Conservation (phyloP, 2,329 filamentous ascomycete genomes). For the Teratosphaeria epicoccoides region DNA sequence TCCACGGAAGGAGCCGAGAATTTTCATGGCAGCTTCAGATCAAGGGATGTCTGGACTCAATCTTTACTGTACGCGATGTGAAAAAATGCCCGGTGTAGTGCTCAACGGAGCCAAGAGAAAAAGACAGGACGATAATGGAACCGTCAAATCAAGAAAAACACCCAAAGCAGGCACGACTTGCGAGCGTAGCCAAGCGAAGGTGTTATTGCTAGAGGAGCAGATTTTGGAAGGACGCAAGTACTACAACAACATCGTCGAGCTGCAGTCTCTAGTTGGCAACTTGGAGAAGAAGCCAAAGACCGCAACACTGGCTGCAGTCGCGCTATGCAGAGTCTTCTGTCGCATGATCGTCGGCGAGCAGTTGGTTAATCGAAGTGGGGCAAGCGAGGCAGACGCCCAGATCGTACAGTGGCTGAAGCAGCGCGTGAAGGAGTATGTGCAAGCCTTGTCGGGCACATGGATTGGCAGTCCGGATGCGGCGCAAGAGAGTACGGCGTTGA, state of each 20-base stretch:
- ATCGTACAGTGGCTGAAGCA: slow-evolving; percentile 71
- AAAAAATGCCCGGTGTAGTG: slow-evolving; percentile 27
- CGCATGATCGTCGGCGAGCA: slow-evolving; percentile 65
- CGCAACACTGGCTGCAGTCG: slow-evolving; percentile 54
- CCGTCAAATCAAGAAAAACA: slow-evolving; percentile 25
- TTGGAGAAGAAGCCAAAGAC: slow-evolving; percentile 44
- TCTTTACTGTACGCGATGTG: neutral
- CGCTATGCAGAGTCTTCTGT: slow-evolving; percentile 78
- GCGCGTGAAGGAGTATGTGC: slow-evolving; percentile 55
- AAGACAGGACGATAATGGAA: slow-evolving; percentile 22
- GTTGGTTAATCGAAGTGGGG: slow-evolving; percentile 53
- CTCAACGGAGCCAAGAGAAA: slow-evolving; percentile 33
- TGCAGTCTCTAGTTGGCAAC: slow-evolving; percentile 48
- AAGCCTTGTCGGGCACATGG: slow-evolving; percentile 42
- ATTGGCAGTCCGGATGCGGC: slow-evolving; percentile 48
- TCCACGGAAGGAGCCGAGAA: neutral
- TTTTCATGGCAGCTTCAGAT: neutral
- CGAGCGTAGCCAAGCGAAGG: slow-evolving; percentile 49
- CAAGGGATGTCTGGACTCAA: neutral
- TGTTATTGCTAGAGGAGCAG: slow-evolving; percentile 65
- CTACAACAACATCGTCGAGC: slow-evolving; percentile 76
- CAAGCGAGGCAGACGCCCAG: slow-evolving; percentile 61
- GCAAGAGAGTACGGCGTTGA: slow-evolving; percentile 58
- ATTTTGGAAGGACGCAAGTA: slow-evolving; percentile 79
- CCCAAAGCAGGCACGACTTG: slow-evolving; percentile 23